Evolutionary conservation across 116 monocot genomes (phyloP).

Genomic region (Posidonia oceanica): DNA sequence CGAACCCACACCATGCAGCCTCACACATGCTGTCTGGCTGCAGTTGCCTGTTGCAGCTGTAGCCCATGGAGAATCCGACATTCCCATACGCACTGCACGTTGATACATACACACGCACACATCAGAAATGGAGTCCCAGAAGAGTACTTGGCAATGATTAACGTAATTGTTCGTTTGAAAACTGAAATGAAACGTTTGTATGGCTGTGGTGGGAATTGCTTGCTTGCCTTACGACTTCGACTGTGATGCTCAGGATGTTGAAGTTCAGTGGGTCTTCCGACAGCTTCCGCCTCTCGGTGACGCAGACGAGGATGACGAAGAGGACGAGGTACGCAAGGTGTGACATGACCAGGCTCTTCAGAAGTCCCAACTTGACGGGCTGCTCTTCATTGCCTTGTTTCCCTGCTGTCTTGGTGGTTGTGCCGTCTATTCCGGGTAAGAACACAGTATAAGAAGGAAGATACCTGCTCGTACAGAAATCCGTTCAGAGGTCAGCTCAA

Average conservation of each 20-base stretch:
- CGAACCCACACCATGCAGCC: constrained; percentile 30
- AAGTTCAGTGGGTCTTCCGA: constrained; percentile 55
- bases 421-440: constrained; percentile 10
- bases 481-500: background rate
- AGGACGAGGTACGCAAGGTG: constrained; percentile 29
- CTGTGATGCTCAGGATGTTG: constrained; percentile 37
- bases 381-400: background rate
- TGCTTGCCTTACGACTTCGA: constrained; percentile 51
- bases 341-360: constrained; percentile 19
- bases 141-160: too few species aligned
- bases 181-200: background rate
- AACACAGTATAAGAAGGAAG: constrained; percentile 45
- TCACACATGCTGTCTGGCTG: constrained; percentile 17
- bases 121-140: too few species aligned
- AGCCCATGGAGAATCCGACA: constrained; percentile 41
- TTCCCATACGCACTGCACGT: constrained; percentile 47
- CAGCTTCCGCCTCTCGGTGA: constrained; percentile 38
- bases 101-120: background rate
- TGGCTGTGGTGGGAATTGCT: background rate
- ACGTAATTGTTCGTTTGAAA: background rate
- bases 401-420: background rate
- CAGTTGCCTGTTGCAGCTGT: constrained; percentile 27
- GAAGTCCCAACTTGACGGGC: background rate
- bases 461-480: constrained; percentile 27
- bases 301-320: constrained; percentile 47